These are phyloP conservation scores for Fraxinus baroniana DNA, from an alignment of 305 asterid species.

Conservation along the genomic window DNA sequence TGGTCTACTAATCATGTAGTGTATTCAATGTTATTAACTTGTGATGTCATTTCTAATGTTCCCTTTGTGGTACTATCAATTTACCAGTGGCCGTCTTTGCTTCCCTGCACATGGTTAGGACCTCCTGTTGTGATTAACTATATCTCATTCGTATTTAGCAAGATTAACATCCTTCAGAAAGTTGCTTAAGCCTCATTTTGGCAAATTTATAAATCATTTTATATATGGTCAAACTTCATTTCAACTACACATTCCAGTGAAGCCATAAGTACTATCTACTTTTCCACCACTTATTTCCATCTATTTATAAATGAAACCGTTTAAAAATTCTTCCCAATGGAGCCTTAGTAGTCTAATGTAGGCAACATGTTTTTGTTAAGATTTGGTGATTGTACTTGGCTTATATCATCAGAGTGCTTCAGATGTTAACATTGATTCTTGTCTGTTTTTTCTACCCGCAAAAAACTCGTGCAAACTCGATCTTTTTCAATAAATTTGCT, in stretches of 20 bases:
- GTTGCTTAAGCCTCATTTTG: not conserved
- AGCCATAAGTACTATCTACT: not conserved
- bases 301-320: not conserved
- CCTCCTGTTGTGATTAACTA: not conserved
- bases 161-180: not conserved
- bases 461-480: not conserved
- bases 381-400: not conserved
- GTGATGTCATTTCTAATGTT: not conserved
- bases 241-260: not conserved
- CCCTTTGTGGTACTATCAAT: not conserved
- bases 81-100: not conserved
- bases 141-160: not conserved
- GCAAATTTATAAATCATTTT: not conserved
- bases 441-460: slow-evolving; percentile 3
- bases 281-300: not conserved
- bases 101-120: not conserved
- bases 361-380: not conserved
- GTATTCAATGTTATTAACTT: not conserved
- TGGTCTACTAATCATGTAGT: not conserved
- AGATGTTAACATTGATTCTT: not conserved
- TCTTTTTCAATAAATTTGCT: not conserved
- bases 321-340: not conserved
- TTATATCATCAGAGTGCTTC: not conserved
- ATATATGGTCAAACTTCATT: not conserved
- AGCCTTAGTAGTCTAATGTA: not conserved